phyloP scores from a whole-genome alignment of 2,329 filamentous ascomycete species.

The Nemania abortiva region DNA sequence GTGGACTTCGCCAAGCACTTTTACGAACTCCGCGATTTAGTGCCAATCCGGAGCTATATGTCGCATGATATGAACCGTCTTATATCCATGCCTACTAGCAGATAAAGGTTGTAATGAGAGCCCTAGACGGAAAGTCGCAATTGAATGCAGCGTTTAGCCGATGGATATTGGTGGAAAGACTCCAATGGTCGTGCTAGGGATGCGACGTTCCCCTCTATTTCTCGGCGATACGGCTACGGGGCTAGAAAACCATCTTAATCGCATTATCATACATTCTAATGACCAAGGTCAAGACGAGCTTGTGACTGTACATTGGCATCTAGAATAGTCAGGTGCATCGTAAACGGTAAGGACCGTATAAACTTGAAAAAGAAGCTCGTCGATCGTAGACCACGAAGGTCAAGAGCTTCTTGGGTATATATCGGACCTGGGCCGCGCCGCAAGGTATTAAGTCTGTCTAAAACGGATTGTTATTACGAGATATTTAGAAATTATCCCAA shows the following conservation, averaged over 20 bases:
- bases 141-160: conserved; percentile 29
- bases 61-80: background rate
- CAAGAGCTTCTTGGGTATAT: conserved; percentile 22
- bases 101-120: conserved; percentile 8
- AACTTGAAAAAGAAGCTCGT: background rate
- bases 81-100: background rate
- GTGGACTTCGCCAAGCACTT: background rate
- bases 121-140: conserved; percentile 18
- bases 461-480: background rate
- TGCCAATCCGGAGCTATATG: background rate
- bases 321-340: background rate
- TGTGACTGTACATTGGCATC: conserved; percentile 2
- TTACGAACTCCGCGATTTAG: background rate
- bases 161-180: conserved; percentile 35
- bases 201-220: conserved; percentile 33
- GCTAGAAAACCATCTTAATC: background rate
- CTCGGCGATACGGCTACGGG: conserved; percentile 2
- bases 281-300: background rate
- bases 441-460: background rate
- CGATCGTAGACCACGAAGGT: background rate
- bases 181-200: conserved; percentile 2
- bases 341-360: too few species aligned
- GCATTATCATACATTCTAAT: conserved; percentile 1
- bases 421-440: background rate
- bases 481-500: conserved; percentile 56